Evolutionary conservation across 805 yeast species (phyloP).

Genomic region (Maudiozyma turicensis): DNA sequence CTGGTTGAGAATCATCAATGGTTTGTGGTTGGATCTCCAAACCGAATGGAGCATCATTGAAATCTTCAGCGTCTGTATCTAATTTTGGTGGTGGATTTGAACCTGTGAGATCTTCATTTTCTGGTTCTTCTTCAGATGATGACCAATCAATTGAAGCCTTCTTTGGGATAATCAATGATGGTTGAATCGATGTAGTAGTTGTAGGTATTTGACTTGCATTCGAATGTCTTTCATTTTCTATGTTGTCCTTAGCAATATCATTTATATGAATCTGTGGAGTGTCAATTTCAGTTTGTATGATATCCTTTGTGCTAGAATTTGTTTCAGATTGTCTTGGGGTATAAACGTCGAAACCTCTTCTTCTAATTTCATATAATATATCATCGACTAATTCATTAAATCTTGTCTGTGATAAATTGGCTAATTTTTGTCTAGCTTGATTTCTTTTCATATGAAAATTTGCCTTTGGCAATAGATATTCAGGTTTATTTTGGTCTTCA

Average conservation of each 20-base stretch:
- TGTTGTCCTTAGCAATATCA: background rate
- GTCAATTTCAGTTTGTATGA: background rate
- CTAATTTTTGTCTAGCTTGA: slow-evolving; percentile 86
- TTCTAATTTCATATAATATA: slow-evolving; percentile 74
- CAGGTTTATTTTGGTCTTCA: slow-evolving; percentile 49
- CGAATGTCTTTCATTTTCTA: background rate
- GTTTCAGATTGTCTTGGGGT: background rate
- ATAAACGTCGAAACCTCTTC: slow-evolving; percentile 47
- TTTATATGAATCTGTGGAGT: background rate
- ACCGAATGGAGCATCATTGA: background rate
- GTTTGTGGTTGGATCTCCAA: no score
- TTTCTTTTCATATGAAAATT: slow-evolving; percentile 88
- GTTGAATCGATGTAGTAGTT: slow-evolving; percentile 38
- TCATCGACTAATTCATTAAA: slow-evolving; percentile 89
- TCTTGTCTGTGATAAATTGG: slow-evolving; percentile 69
- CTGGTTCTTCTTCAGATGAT: slow-evolving; percentile 54
- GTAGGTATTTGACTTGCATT: slow-evolving; percentile 1
- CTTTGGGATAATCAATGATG: slow-evolving; percentile 68
- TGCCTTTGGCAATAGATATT: slow-evolving; percentile 56
- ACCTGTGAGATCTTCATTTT: slow-evolving; percentile 1
- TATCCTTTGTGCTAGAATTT: no score
- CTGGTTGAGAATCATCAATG: no score
- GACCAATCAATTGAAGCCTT: slow-evolving; percentile 84
- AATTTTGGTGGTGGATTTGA: background rate
- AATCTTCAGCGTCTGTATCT: background rate